Conservation (phyloP, 2,329 filamentous ascomycete species). For the Sporothrix phasma region DNA sequence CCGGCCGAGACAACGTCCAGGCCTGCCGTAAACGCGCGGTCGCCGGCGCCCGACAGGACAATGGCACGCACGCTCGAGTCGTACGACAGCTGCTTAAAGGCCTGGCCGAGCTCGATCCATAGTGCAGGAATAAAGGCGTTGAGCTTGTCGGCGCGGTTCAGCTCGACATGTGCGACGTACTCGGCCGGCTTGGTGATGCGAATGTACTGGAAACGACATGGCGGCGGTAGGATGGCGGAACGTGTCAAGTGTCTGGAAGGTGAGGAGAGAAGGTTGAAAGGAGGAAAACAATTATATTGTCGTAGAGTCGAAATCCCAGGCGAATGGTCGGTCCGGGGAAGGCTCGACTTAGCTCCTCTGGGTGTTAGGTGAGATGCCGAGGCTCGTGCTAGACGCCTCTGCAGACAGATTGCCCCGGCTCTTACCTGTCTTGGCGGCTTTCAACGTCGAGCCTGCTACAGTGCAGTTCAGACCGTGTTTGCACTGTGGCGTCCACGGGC, state of each 20-base stretch:
- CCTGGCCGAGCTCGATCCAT: slow-evolving; percentile 68
- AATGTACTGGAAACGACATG: slow-evolving; percentile 31
- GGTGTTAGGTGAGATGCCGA: slow-evolving; percentile 9
- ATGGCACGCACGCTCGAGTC: slow-evolving; percentile 67
- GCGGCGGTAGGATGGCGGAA: neutral
- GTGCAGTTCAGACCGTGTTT: neutral
- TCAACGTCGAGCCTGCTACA: neutral
- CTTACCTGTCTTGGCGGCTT: neutral
- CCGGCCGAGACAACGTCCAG: slow-evolving; percentile 69
- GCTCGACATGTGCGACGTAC: slow-evolving; percentile 82
- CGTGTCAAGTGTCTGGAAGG: neutral
- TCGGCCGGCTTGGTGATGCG: slow-evolving; percentile 50
- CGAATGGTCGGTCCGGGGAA: neutral
- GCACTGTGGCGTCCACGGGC: neutral
- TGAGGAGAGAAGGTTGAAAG: neutral
- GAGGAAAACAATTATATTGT: neutral
- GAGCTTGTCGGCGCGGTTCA: slow-evolving; percentile 76
- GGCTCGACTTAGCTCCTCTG: neutral
- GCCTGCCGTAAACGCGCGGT: slow-evolving; percentile 75
- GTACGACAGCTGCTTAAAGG: slow-evolving; percentile 63
- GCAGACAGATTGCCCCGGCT: neutral
- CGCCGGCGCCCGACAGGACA: slow-evolving; percentile 70
- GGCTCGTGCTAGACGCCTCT: slow-evolving; percentile 11
- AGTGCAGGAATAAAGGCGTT: slow-evolving; percentile 80
- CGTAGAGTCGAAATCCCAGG: too few species aligned